phyloP scores from a whole-genome alignment of 1,284 basidiomycete species.

The Cryptococcus wingfieldii region DNA sequence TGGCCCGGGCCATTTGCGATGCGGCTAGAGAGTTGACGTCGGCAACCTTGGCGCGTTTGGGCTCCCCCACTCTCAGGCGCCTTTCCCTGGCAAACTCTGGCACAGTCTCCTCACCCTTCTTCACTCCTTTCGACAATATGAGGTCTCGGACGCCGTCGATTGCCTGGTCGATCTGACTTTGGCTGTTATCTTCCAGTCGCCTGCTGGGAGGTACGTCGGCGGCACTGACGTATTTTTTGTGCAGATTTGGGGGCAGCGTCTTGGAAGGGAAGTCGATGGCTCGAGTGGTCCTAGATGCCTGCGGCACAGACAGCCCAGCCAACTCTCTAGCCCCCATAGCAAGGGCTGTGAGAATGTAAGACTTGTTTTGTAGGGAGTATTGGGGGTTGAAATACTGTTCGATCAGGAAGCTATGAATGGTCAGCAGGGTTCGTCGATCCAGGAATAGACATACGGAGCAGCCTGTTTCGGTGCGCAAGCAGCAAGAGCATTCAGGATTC shows the following conservation, averaged over 20 bases:
- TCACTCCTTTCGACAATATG: constrained; percentile 37
- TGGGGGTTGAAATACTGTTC: constrained; percentile 91
- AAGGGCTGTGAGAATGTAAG: constrained; percentile 76
- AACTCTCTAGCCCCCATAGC: constrained; percentile 81
- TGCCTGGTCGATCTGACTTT: constrained; percentile 35
- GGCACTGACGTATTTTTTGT: constrained; percentile 60
- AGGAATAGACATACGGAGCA: constrained; percentile 59
- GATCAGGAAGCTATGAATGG: constrained; percentile 61
- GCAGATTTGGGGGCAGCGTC: constrained; percentile 64
- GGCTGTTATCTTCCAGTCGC: background rate
- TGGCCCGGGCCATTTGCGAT: constrained; percentile 29
- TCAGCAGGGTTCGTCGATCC: background rate
- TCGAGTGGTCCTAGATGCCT: constrained; percentile 21
- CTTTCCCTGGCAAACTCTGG: constrained; percentile 67
- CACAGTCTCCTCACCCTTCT: constrained; percentile 47
- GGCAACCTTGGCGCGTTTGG: constrained; percentile 32
- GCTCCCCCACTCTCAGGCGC: constrained; percentile 58
- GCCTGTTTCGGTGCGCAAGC: constrained; percentile 69
- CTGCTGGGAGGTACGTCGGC: constrained; percentile 14
- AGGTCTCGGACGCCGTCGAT: constrained; percentile 31
- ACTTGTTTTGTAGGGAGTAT: constrained; percentile 80
- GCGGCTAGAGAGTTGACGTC: constrained; percentile 23
- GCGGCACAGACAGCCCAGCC: constrained; percentile 62
- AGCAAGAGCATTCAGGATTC: constrained; percentile 71
- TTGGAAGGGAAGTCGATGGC: constrained; percentile 68